Conservation (phyloP, 1,139 yeast genomes). For the Zygosaccharomyces pseudobailii region DNA sequence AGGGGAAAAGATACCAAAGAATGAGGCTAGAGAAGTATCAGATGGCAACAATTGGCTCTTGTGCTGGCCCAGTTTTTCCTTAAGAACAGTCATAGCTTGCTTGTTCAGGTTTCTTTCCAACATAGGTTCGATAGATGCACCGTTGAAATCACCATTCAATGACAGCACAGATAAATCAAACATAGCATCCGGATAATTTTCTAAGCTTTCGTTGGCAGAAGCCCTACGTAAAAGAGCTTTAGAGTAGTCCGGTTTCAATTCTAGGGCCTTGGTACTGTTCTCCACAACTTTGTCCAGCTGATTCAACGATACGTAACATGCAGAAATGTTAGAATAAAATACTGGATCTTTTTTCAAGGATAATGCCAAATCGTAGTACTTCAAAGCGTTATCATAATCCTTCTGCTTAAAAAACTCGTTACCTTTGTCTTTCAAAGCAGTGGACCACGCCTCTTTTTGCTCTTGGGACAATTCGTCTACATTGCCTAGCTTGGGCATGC, state of each 20-base stretch:
- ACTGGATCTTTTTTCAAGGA: slow-evolving; percentile 74
- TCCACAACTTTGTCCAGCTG: slow-evolving; percentile 78
- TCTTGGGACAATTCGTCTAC: slow-evolving; percentile 46
- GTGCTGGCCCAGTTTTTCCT: slow-evolving; percentile 50
- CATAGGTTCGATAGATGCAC: slow-evolving; percentile 70
- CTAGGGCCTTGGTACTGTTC: slow-evolving; percentile 82
- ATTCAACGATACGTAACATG: slow-evolving; percentile 81
- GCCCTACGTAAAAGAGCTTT: slow-evolving; percentile 83
- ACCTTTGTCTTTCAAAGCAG: slow-evolving; percentile 84
- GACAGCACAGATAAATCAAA: slow-evolving; percentile 86
- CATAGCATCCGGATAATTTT: slow-evolving; percentile 77
- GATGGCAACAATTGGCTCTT: slow-evolving; percentile 64
- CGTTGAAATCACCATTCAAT: slow-evolving; percentile 71
- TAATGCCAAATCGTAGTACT: slow-evolving; percentile 73
- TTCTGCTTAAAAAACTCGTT: slow-evolving; percentile 71
- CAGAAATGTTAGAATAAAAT: slow-evolving; percentile 90
- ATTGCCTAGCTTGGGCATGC: slow-evolving; percentile 53
- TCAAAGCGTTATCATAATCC: slow-evolving; percentile 67
- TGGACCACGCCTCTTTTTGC: slow-evolving; percentile 65
- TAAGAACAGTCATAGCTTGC: slow-evolving; percentile 65
- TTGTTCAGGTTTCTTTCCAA: slow-evolving; percentile 84
- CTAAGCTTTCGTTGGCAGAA: slow-evolving; percentile 79
- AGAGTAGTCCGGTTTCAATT: slow-evolving; percentile 80
- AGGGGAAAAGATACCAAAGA: slow-evolving; percentile 57
- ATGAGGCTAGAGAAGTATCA: slow-evolving; percentile 77